Percentiles rank a stretch among this genome's conserved stretches.
Evolutionary conservation across 768 basidiomycete genomes (phyloP).

Genomic region (Termitomyces sp.): DNA sequence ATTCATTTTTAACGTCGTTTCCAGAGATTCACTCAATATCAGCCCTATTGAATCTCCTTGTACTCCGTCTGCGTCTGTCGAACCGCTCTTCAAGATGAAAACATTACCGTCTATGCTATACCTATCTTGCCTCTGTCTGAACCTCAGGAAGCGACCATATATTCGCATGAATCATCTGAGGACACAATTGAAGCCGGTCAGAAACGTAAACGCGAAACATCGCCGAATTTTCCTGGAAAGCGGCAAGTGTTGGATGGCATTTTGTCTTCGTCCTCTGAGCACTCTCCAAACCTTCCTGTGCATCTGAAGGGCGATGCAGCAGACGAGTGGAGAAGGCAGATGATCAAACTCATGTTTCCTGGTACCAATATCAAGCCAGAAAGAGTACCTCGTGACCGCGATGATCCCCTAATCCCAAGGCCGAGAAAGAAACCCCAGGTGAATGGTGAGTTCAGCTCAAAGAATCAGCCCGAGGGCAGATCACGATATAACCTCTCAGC

Average conservation of each 20-base stretch:
- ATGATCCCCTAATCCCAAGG: neutral
- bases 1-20: neutral
- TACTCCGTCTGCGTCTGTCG: conserved; percentile 17
- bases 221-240: conserved; percentile 34
- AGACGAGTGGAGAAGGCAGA: conserved; percentile 47
- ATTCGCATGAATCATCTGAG: neutral
- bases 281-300: conserved; percentile 22
- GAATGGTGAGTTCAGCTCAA: neutral
- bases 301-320: conserved; percentile 38
- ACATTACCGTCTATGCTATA: conserved; percentile 60
- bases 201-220: conserved; percentile 41
- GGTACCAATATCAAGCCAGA: conserved; percentile 22
- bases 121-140: conserved; percentile 29
- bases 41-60: conserved; percentile 37
- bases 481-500: neutral
- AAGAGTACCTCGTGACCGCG: neutral
- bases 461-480: neutral
- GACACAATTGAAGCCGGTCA: conserved; percentile 15
- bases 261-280: conserved; percentile 17
- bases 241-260: conserved; percentile 9
- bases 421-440: neutral
- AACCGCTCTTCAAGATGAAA: conserved; percentile 56
- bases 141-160: neutral
- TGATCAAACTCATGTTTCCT: conserved; percentile 62
- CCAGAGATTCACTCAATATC: conserved; percentile 47